Evolutionary conservation across 805 yeast species (phyloP).

Genomic region (Pichia nanzhaoensis): DNA sequence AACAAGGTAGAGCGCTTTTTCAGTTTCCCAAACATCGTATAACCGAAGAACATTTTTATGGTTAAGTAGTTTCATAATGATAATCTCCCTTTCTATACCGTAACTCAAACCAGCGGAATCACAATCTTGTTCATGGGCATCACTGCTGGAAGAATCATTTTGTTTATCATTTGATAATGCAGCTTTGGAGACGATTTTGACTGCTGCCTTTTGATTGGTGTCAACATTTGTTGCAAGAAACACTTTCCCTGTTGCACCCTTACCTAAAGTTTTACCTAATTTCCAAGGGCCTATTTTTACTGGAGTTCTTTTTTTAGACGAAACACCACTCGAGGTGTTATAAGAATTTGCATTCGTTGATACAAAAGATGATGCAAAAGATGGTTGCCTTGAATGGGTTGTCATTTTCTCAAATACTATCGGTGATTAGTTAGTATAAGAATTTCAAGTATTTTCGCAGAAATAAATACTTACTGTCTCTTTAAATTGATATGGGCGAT

Average conservation of each 20-base stretch:
- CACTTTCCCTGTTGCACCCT: slow-evolving; percentile 96
- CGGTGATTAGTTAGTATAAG: background rate
- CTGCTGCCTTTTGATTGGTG: slow-evolving; percentile 90
- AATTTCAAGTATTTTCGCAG: background rate
- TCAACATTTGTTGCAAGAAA: slow-evolving; percentile 80
- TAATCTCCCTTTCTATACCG: slow-evolving; percentile 82
- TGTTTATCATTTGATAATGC: slow-evolving; percentile 33
- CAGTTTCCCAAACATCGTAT: slow-evolving; percentile 85
- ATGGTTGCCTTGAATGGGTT: slow-evolving; percentile 51
- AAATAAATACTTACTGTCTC: background rate
- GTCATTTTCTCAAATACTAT: slow-evolving; percentile 20
- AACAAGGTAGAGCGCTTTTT: slow-evolving; percentile 75
- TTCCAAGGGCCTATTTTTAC: slow-evolving; percentile 88
- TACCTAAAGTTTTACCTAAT: slow-evolving; percentile 86
- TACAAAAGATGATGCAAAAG: slow-evolving; percentile 51
- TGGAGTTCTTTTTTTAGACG: slow-evolving; percentile 30
- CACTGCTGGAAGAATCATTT: background rate
- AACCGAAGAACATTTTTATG: slow-evolving; percentile 75
- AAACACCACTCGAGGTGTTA: background rate
- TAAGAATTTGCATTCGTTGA: slow-evolving; percentile 16
- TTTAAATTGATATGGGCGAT: no score
- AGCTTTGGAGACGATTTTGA: slow-evolving; percentile 89
- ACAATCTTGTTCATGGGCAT: slow-evolving; percentile 33
- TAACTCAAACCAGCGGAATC: slow-evolving; percentile 59
- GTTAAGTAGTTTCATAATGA: slow-evolving; percentile 73